phyloP scores from a whole-genome alignment of 2,329 filamentous ascomycete genomes.

The Fusarium irregulare region DNA sequence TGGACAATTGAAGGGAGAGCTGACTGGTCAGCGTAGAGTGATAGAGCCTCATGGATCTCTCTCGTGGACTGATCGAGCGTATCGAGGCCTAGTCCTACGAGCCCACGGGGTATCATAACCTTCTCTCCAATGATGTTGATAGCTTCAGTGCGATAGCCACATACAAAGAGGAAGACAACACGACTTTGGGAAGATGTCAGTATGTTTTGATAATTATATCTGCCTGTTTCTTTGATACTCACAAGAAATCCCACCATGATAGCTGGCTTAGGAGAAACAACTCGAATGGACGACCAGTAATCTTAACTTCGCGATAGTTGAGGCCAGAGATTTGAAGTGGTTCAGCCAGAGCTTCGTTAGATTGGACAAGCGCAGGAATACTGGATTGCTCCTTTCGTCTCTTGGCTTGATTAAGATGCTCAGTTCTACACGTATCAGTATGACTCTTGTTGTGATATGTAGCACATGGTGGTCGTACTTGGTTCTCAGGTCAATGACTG shows the following conservation, averaged over 20 bases:
- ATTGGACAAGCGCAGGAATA: slow-evolving; percentile 51
- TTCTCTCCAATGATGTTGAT: slow-evolving; percentile 75
- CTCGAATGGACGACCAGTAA: slow-evolving; percentile 80
- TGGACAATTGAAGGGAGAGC: slow-evolving; percentile 77
- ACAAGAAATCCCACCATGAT: slow-evolving; percentile 74
- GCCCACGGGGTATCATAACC: slow-evolving; percentile 77
- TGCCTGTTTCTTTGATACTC: slow-evolving; percentile 40
- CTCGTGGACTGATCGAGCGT: slow-evolving; percentile 74
- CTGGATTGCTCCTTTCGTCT: slow-evolving; percentile 65
- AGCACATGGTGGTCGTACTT: slow-evolving; percentile 60
- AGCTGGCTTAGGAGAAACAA: slow-evolving; percentile 74
- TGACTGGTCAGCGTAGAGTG: slow-evolving; percentile 45
- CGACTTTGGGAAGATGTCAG: slow-evolving; percentile 41
- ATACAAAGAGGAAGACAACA: slow-evolving; percentile 69
- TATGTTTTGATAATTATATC: not conserved
- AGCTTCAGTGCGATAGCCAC: slow-evolving; percentile 76
- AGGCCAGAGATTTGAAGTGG: slow-evolving; percentile 72
- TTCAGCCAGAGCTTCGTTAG: slow-evolving; percentile 63
- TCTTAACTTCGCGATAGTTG: slow-evolving; percentile 73
- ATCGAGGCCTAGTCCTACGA: slow-evolving; percentile 76
- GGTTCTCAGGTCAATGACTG: slow-evolving; percentile 83
- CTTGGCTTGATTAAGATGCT: slow-evolving; percentile 75
- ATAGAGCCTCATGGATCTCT: slow-evolving; percentile 63
- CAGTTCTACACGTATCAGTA: slow-evolving; percentile 64
- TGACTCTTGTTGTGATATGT: not conserved